phyloP scores from a whole-genome alignment of 176 grass and related monocot genomes.

The Tillandsia leiboldiana region DNA sequence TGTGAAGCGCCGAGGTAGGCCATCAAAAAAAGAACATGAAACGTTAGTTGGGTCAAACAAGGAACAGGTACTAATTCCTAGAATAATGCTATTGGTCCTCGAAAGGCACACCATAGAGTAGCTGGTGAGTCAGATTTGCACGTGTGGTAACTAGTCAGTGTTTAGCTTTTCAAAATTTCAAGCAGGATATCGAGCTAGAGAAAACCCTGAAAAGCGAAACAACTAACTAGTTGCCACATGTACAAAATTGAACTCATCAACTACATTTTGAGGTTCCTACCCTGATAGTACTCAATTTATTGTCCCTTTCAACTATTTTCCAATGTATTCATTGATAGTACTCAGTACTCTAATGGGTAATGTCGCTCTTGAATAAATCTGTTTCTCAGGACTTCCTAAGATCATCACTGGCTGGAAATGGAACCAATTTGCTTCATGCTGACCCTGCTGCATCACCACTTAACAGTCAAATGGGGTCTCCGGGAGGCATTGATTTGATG shows the following conservation, averaged over 20 bases:
- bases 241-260: no score
- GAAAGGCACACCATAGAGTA: no score
- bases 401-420: constrained; percentile 47
- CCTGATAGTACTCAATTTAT: no score
- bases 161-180: no score
- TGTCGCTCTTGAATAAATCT: constrained; percentile 10
- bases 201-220: no score
- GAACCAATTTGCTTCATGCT: constrained; percentile 44
- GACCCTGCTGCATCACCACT: constrained; percentile 36
- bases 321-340: constrained; percentile 8
- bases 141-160: no score
- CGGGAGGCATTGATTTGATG: constrained; percentile 66
- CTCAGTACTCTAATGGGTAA: background rate
- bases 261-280: no score
- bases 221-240: no score
- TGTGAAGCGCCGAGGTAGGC: constrained; percentile 50
- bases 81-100: background rate
- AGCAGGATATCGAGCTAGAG: no score
- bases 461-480: constrained; percentile 45
- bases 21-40: constrained; percentile 61
- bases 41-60: constrained; percentile 43
- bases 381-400: constrained; percentile 59
- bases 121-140: no score
- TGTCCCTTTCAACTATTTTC: background rate
- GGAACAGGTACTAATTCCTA: constrained; percentile 41